Evolutionary conservation across 164 flowering plant species (phyloP).

Genomic region (Protea cynaroides): DNA sequence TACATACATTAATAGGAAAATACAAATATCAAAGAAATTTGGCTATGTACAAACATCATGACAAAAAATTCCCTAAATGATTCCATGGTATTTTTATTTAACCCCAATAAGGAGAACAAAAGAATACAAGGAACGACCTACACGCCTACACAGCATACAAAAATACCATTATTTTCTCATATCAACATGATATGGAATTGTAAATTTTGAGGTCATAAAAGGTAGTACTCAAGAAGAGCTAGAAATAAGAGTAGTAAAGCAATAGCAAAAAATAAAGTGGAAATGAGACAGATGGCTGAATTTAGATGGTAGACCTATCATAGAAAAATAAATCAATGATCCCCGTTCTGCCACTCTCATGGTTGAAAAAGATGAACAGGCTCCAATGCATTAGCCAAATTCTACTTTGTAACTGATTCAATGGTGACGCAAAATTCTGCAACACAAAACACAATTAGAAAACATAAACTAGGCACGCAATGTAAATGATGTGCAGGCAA

Average conservation of each 20-base stretch:
- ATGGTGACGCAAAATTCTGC: constrained; percentile 80
- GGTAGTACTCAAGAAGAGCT: background rate
- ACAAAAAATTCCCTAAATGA: no score
- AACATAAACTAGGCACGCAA: background rate
- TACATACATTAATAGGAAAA: no score
- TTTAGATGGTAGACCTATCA: constrained; percentile 59
- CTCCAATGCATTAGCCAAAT: constrained; percentile 99
- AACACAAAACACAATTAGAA: constrained; percentile 10
- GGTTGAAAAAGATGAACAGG: constrained; percentile 93
- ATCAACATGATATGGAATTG: no score
- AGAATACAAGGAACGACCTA: no score
- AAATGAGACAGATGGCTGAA: background rate
- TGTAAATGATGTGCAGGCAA: background rate
- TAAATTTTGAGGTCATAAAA: background rate
- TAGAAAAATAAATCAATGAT: constrained; percentile 87
- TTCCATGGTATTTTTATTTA: no score
- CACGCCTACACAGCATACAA: no score
- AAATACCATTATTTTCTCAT: no score
- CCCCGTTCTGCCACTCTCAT: constrained; percentile 90
- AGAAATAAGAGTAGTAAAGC: background rate
- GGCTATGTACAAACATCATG: no score
- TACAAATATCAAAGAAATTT: no score
- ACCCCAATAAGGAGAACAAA: no score
- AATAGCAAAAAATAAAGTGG: background rate
- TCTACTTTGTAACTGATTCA: constrained; percentile 83